These are phyloP conservation scores for Trichoderma sp. DNA, from an alignment of 2,329 filamentous ascomycete genomes.

Conservation along the genomic window DNA sequence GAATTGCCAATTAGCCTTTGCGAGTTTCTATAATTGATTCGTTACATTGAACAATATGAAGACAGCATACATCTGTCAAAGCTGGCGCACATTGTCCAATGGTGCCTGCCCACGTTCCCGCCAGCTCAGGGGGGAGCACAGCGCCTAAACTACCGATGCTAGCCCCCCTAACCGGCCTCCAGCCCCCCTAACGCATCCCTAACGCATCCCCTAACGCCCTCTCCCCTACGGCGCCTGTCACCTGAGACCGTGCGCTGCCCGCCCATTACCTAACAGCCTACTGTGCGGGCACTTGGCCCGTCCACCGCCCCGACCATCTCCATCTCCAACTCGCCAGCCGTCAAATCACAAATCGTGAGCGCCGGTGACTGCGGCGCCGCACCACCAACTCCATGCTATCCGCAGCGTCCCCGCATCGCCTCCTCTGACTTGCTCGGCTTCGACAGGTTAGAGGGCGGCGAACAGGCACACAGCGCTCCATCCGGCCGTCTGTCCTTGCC, in stretches of 20 bases:
- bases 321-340: slow-evolving; percentile 2
- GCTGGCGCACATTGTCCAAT: neutral
- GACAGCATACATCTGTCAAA: neutral
- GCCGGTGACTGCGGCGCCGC: slow-evolving; percentile 18
- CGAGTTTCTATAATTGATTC: neutral
- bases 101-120: neutral
- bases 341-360: slow-evolving; percentile 7
- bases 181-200: neutral
- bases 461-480: neutral
- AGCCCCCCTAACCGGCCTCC: neutral
- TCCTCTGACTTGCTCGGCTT: neutral
- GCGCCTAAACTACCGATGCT: slow-evolving; percentile 15
- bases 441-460: neutral
- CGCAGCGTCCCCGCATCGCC: neutral
- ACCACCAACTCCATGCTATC: neutral
- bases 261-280: slow-evolving; percentile 5
- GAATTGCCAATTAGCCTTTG: neutral
- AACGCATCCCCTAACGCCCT: neutral
- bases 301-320: slow-evolving; percentile 4
- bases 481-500: neutral
- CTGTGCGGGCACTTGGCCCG: slow-evolving; percentile 20
- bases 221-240: neutral
- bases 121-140: neutral
- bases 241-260: slow-evolving; percentile 12
- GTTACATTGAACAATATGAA: neutral